phyloP scores from a whole-genome alignment of 2,329 filamentous ascomycete species.

The Xylariaceae sp. region DNA sequence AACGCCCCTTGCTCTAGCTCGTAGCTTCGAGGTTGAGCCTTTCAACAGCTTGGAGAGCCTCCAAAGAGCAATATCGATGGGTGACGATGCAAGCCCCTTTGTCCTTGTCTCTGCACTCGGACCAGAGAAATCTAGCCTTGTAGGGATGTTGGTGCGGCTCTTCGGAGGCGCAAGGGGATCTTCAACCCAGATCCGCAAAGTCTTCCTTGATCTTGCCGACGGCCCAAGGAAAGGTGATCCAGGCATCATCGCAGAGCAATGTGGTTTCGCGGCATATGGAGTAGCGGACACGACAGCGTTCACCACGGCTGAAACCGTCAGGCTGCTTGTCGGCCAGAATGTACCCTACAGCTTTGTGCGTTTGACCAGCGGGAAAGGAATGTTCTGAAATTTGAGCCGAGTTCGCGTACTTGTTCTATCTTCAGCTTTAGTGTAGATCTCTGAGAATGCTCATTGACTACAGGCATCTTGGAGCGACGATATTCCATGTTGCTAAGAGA shows the following conservation, averaged over 20 bases:
- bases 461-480: background rate
- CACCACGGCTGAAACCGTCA: conserved; percentile 81
- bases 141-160: conserved; percentile 77
- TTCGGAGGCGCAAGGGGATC: conserved; percentile 59
- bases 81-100: conserved; percentile 69
- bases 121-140: conserved; percentile 78
- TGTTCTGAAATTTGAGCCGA: conserved; percentile 49
- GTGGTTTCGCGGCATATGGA: conserved; percentile 81
- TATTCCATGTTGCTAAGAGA: background rate
- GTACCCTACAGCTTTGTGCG: conserved; percentile 88
- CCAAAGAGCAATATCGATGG: conserved; percentile 57
- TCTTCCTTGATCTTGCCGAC: conserved; percentile 81
- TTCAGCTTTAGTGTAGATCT: background rate
- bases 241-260: conserved; percentile 71
- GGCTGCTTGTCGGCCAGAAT: conserved; percentile 82
- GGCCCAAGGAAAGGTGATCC: conserved; percentile 72
- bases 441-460: background rate
- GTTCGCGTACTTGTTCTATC: background rate
- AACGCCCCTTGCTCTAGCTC: conserved; percentile 65
- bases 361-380: conserved; percentile 64
- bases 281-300: conserved; percentile 82
- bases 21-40: conserved; percentile 75
- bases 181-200: conserved; percentile 60
- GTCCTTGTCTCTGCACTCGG: conserved; percentile 81
- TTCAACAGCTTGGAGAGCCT: conserved; percentile 76